phyloP scores from a whole-genome alignment of 2,329 filamentous ascomycete species.

The Hymenoscyphus linearis region DNA sequence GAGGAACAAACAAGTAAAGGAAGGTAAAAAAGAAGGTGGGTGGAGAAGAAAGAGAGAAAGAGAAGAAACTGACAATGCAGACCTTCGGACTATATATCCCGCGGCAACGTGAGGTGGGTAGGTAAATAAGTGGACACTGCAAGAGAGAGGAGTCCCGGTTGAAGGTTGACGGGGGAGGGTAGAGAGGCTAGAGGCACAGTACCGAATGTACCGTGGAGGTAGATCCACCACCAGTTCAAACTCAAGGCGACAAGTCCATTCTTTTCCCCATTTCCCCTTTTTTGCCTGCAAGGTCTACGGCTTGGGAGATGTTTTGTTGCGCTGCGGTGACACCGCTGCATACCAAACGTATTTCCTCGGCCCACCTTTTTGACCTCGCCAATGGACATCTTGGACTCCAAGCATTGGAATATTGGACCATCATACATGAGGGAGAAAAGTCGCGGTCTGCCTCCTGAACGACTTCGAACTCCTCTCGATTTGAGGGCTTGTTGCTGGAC shows the following conservation, averaged over 20 bases:
- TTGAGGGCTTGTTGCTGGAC: too few relatives aligned
- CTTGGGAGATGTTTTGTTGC: background rate
- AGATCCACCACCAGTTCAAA: background rate
- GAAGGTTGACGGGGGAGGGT: too few relatives aligned
- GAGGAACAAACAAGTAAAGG: background rate
- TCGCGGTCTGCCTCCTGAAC: too few relatives aligned
- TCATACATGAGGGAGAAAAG: too few relatives aligned
- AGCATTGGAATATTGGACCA: too few relatives aligned
- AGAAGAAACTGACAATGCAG: background rate
- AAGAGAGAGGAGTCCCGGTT: too few relatives aligned
- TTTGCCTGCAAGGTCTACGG: too few relatives aligned
- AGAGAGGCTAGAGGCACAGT: too few relatives aligned
- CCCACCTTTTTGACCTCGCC: background rate
- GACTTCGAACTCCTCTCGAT: too few relatives aligned
- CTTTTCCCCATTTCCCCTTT: too few relatives aligned
- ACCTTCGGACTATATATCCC: slow-evolving; percentile 9
- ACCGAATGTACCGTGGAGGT: too few relatives aligned
- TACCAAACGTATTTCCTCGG: background rate
- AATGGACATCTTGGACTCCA: background rate
- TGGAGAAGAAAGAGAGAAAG: slow-evolving; percentile 1
- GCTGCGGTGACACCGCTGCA: background rate
- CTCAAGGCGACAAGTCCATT: background rate
- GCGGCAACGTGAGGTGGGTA: background rate
- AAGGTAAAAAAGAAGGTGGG: slow-evolving; percentile 1
- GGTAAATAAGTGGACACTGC: too few relatives aligned